These are phyloP conservation scores for Verbena officinalis DNA, from an alignment of 257 asterid species.

Conservation along the genomic window DNA sequence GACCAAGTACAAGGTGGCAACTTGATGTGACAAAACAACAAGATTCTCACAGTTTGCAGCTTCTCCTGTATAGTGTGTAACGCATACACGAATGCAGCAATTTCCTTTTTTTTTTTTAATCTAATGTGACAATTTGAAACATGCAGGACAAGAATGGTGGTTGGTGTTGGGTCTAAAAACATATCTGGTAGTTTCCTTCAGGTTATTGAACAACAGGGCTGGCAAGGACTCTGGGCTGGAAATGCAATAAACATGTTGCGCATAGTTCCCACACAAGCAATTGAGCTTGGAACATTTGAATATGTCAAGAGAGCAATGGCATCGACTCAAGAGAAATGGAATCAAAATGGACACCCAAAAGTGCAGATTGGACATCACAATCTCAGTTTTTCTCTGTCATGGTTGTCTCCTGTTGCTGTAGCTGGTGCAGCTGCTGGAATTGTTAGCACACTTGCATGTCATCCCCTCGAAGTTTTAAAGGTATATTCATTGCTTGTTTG, in stretches of 20 bases:
- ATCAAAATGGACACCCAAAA: slow-evolving; percentile 43
- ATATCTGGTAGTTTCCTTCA: slow-evolving; percentile 77
- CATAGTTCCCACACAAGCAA: slow-evolving; percentile 91
- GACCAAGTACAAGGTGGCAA: not conserved
- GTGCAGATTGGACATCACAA: slow-evolving; percentile 56
- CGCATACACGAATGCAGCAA: no score
- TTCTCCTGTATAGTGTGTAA: no score
- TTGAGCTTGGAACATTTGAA: slow-evolving; percentile 93
- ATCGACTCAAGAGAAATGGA: slow-evolving; percentile 69
- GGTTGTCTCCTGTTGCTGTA: slow-evolving; percentile 91
- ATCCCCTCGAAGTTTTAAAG: slow-evolving; percentile 97
- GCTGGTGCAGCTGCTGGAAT: slow-evolving; percentile 99
- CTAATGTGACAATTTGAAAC: slow-evolving; percentile 30
- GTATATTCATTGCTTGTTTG: slow-evolving; percentile 37
- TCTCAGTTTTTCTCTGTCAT: slow-evolving; percentile 56
- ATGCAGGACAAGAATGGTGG: slow-evolving; percentile 98
- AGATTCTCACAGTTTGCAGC: not conserved
- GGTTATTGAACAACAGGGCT: slow-evolving; percentile 80
- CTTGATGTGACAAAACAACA: not conserved
- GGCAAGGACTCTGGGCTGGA: slow-evolving; percentile 99
- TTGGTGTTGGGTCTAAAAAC: slow-evolving; percentile 82
- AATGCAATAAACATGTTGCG: slow-evolving; percentile 91
- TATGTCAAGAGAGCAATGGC: slow-evolving; percentile 86
- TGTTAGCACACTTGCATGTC: slow-evolving; percentile 87
- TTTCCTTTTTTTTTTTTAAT: slow-evolving; percentile 10